phyloP scores from a whole-genome alignment of 2,329 filamentous ascomycete genomes.

The Alternaria burnsii region DNA sequence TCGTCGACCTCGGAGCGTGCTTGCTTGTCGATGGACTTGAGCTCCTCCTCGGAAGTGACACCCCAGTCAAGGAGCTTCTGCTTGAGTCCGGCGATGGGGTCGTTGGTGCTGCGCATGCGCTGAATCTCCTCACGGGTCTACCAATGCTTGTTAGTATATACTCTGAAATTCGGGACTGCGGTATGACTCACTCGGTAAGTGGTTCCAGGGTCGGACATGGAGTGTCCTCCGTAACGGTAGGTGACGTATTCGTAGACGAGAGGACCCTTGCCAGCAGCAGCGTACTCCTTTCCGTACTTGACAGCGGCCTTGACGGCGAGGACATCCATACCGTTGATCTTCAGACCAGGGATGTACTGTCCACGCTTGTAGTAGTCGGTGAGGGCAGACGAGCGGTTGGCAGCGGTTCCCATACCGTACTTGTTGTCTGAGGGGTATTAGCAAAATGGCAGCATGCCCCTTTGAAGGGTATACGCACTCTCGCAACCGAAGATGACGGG shows the following conservation, averaged over 20 bases:
- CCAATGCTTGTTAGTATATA: slow-evolving; percentile 24
- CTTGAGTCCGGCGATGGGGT: slow-evolving; percentile 97
- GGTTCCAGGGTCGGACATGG: slow-evolving; percentile 99
- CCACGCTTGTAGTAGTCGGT: slow-evolving; percentile 99
- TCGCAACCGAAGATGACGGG: slow-evolving; percentile 97
- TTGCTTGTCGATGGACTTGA: slow-evolving; percentile 96
- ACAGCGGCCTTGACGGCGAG: slow-evolving; percentile 97
- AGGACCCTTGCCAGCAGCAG: slow-evolving; percentile 83
- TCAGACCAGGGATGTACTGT: slow-evolving; percentile 98
- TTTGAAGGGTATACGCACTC: slow-evolving; percentile 69
- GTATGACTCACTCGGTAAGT: slow-evolving; percentile 76
- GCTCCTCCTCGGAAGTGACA: slow-evolving; percentile 89
- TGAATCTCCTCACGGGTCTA: slow-evolving; percentile 97
- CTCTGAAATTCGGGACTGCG: background rate
- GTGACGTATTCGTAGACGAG: slow-evolving; percentile 98
- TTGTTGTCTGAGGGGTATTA: slow-evolving; percentile 83
- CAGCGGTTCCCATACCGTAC: slow-evolving; percentile 99
- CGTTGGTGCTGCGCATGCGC: slow-evolving; percentile 98
- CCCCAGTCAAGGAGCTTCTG: slow-evolving; percentile 97
- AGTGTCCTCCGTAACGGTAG: slow-evolving; percentile 99
- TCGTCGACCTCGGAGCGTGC: slow-evolving; percentile 84
- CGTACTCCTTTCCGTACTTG: slow-evolving; percentile 90
- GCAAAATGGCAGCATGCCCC: slow-evolving; percentile 5
- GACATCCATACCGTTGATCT: slow-evolving; percentile 99
- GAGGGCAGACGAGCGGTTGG: slow-evolving; percentile 89